These are phyloP conservation scores for Leccinum sublutescens DNA, from an alignment of 768 basidiomycete species.

Conservation along the genomic window DNA sequence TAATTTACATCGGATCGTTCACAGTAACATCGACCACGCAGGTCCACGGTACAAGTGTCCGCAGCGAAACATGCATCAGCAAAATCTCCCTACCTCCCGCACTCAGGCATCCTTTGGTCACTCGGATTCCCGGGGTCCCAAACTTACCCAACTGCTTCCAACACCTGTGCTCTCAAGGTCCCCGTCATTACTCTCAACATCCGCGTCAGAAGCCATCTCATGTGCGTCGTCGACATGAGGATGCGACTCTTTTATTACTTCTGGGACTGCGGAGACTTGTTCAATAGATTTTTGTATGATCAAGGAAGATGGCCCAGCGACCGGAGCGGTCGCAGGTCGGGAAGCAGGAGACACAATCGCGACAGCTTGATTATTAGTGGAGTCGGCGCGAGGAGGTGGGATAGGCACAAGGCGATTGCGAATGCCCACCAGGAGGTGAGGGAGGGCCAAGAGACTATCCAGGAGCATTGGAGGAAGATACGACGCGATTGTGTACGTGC, in stretches of 20 bases:
- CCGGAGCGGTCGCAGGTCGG: constrained; percentile 10
- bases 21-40: not conserved
- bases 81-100: not conserved
- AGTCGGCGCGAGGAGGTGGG: constrained; percentile 41
- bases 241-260: constrained; percentile 9
- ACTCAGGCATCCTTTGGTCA: constrained; percentile 8
- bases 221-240: constrained; percentile 16
- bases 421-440: constrained; percentile 59
- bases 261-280: constrained; percentile 9
- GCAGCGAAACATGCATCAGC: not conserved
- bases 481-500: constrained; percentile 69
- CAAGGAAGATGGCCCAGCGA: not conserved
- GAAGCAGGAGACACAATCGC: constrained; percentile 17
- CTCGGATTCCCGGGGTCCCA: constrained; percentile 33
- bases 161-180: constrained; percentile 50
- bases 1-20: constrained; percentile 1
- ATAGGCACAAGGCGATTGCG: constrained; percentile 59
- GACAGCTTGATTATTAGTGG: constrained; percentile 27
- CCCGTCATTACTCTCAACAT: constrained; percentile 62
- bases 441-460: constrained; percentile 64
- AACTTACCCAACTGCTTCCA: constrained; percentile 70
- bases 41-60: not conserved
- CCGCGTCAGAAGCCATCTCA: constrained; percentile 62
- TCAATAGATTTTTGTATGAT: constrained; percentile 5
- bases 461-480: constrained; percentile 63